Base-by-base conservation (phyloP, 805 yeast genomes). In the Spencermartinsiella europaea region DNA sequence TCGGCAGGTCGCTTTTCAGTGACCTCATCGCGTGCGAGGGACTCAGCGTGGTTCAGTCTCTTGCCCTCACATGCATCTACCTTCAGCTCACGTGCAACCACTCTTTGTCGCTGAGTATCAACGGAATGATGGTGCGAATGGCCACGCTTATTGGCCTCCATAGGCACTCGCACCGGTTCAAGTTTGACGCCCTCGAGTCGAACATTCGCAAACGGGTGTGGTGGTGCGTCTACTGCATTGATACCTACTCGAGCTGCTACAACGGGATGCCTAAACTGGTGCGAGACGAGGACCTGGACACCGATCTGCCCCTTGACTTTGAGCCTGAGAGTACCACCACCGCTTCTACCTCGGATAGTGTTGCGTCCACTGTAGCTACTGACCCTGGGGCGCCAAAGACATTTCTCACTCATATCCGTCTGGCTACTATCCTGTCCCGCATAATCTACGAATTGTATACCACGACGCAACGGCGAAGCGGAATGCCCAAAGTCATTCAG, bases 201-300 rank as follows among this genome's bases (percentile, higher is more conserved):
- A 33, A 38, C 33, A 38, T 38, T 19, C 14, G 42, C 14, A 38
- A 38, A 22, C 5, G 42, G 15, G 15, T 38, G 12, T 38, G 42
- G 42, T 38, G 42, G 42, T 21, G 20, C 14, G 42, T 38, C 8
- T 38, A 38, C n/a, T 38, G 42, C 17, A 8, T 38, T 10, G 42
- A 38, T 15, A 38, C 42, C 12, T 38, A 20, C 15, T 14, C 42
- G 12, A 38, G 42, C 33, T 38, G 42, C 17, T 38, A 38, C n/a
- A 38, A 38, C 22, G 42, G 42, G 4, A 38, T 38, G 42, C 42
- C 42, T 8, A 38, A 38, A 16, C 33, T 38, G 5, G 22, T 38
- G 15, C 5, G 42, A 38, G 42, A 38, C n/a, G 42, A 38, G 19
- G 42, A 38, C 15, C 14, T 38, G 14, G 42, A 38, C 42, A 38